Evolutionary conservation across 805 yeast species (phyloP).

Genomic region (Millerago galiae): DNA sequence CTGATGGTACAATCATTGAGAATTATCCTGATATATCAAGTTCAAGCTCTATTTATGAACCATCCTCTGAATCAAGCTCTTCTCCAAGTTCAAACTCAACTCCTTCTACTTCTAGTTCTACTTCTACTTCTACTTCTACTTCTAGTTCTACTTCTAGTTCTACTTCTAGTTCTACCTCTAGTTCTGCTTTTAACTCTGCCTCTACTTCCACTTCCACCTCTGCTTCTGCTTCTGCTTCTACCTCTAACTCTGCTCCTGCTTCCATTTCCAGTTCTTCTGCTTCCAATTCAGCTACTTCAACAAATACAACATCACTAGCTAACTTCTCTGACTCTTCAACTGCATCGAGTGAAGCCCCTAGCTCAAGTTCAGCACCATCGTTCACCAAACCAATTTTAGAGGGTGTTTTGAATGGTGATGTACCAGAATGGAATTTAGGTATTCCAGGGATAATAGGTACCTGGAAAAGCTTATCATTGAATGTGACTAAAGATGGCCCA

Average conservation of each 20-base stretch:
- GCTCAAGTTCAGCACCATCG: not conserved
- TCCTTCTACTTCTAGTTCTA: not conserved
- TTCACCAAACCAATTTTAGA: not conserved
- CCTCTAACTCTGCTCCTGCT: too few relatives aligned
- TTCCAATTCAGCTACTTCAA: too few relatives aligned
- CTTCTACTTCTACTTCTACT: not conserved
- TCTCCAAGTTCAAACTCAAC: too few relatives aligned
- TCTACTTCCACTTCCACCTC: not conserved
- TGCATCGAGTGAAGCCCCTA: too few relatives aligned
- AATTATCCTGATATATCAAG: not conserved
- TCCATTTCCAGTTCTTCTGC: too few relatives aligned
- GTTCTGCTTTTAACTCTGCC: not conserved
- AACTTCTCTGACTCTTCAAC: too few relatives aligned
- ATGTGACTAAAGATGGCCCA: conserved; percentile 4
- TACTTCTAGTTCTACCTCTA: not conserved
- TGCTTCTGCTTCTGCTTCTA: not conserved
- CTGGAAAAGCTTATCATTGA: conserved; percentile 12
- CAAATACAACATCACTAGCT: too few relatives aligned
- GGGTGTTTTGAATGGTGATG: conserved; percentile 8
- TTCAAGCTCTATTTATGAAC: too few relatives aligned
- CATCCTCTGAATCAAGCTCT: too few relatives aligned
- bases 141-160: not conserved
- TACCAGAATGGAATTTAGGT: conserved; percentile 11
- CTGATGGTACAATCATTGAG: not conserved
- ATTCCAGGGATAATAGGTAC: conserved; percentile 18